Evolutionary conservation across 2,329 filamentous ascomycete genomes (phyloP), one percentile per base, ranked within the genome.

Genomic region (Sphaceloma murrayae): DNA sequence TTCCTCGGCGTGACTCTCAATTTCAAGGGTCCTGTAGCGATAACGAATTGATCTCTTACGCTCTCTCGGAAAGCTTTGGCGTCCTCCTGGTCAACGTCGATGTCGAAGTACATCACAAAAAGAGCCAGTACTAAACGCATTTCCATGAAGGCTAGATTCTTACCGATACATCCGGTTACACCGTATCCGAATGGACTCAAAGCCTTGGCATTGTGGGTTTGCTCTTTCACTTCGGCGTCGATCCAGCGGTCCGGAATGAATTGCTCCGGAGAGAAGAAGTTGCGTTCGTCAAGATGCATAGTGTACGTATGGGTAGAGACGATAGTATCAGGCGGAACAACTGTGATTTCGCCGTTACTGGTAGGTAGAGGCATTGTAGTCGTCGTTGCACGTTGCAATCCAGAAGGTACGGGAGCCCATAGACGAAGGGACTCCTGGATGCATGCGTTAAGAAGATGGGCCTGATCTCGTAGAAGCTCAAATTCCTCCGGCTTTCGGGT

Each of bases 391-490:
- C 67, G 55, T 21, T 55, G 53, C 17, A 65, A 33, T 1, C 58
- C 62, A 5, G 56, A 57, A 1, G 63, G 61, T 1, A 66, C 59
- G 0, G 64, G 56, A 4, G 67, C 64, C 43, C 66, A 56, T 3
- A 69, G 53, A n/a, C 67, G 60, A 3, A 68, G 52, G 1, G 64
- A 55, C 48, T 70, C 67, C 45, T 68, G 61, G 54, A 67, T 65
- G n/a, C 59, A 52, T 11, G 56, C 61, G 45, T 67, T 63, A 10
- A 68, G 55, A 22, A 60, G 54, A 1, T 53, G 47, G 46, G 47
- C 52, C 43, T 52, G 46, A 47, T 50, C 52, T 38, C 54, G 51
- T 26, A 55, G 52, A 13, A 52, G 52, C 31, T 57, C 53, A 1
- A 49, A 50, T 19, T 55, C 33, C 19, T 49, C 44, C 14, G 29